phyloP scores from a whole-genome alignment of 768 basidiomycete genomes.

The Roridomyces roridus region DNA sequence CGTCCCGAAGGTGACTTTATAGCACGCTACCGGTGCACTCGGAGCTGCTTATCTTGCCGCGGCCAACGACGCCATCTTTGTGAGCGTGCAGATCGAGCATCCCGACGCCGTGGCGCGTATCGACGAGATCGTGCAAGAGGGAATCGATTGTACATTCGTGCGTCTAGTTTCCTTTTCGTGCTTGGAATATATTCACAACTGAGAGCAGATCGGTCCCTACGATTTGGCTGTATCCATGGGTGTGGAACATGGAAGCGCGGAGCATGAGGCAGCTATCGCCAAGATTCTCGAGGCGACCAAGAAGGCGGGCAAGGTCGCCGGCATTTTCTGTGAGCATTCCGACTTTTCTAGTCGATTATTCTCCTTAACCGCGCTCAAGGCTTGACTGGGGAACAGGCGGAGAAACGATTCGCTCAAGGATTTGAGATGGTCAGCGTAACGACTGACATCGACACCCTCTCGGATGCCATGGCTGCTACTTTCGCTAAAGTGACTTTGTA shows the following conservation, averaged over 20 bases:
- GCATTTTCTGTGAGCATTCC: conserved; percentile 28
- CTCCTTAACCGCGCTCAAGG: conserved; percentile 16
- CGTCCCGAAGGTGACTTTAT: too few species aligned
- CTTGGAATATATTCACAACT: neutral
- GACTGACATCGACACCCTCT: conserved; percentile 32
- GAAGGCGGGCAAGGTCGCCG: conserved; percentile 30
- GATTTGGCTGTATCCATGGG: conserved; percentile 33
- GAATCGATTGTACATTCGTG: conserved; percentile 32
- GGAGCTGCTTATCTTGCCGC: conserved; percentile 22
- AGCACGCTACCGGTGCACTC: conserved; percentile 30
- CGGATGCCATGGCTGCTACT: conserved; percentile 25
- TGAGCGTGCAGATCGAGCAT: conserved; percentile 31
- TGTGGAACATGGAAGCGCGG: conserved; percentile 26
- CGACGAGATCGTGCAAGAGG: conserved; percentile 29
- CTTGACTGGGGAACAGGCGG: conserved; percentile 32
- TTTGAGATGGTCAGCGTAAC: conserved; percentile 35
- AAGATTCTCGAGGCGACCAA: conserved; percentile 27
- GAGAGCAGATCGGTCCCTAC: conserved; percentile 29
- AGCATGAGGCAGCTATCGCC: conserved; percentile 28
- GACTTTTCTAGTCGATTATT: neutral
- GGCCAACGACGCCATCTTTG: conserved; percentile 24
- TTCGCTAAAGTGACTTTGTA: conserved; percentile 18
- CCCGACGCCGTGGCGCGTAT: conserved; percentile 30
- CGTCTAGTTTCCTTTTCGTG: neutral
- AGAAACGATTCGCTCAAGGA: conserved; percentile 30